Evolutionary conservation across 2,329 filamentous ascomycete species (phyloP).

Genomic region (Fonsecaea pedrosoi): DNA sequence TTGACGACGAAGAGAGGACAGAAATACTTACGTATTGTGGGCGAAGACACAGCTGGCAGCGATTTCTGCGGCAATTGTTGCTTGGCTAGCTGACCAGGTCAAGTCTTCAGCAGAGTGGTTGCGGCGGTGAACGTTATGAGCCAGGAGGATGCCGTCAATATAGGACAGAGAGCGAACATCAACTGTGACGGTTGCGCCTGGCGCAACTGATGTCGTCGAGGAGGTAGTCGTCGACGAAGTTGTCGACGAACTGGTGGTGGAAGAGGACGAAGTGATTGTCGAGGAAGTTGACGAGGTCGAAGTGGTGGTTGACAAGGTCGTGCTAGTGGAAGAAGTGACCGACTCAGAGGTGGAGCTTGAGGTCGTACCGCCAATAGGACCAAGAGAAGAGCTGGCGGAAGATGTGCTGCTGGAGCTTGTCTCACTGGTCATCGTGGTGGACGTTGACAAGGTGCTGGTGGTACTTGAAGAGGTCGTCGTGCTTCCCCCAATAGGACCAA

Average conservation of each 20-base stretch:
- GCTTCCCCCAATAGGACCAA: constrained; percentile 20
- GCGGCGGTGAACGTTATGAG: constrained; percentile 84
- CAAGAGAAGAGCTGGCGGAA: background rate
- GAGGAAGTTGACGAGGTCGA: constrained; percentile 10
- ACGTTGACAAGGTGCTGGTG: background rate
- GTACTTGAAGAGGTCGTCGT: constrained; percentile 12
- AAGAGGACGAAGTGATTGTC: constrained; percentile 3
- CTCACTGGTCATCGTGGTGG: background rate
- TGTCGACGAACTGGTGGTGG: constrained; percentile 9
- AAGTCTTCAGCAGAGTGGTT: constrained; percentile 76
- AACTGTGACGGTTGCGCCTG: constrained; percentile 38
- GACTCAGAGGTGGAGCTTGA: background rate
- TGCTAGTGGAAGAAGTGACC: constrained; percentile 1
- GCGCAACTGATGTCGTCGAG: constrained; percentile 47
- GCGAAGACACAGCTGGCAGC: constrained; percentile 73
- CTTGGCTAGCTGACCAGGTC: constrained; percentile 69
- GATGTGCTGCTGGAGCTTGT: constrained; percentile 4
- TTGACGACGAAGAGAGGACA: background rate
- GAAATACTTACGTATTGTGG: constrained; percentile 72
- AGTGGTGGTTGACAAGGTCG: constrained; percentile 36
- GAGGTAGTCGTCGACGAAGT: constrained; percentile 5
- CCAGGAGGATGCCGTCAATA: constrained; percentile 56
- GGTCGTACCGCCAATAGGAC: background rate
- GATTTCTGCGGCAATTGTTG: constrained; percentile 66
- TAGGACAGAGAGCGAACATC: constrained; percentile 44